Evolutionary conservation across 2,329 filamentous ascomycete species (phyloP).

Genomic region (Albophoma yamanashiensis): DNA sequence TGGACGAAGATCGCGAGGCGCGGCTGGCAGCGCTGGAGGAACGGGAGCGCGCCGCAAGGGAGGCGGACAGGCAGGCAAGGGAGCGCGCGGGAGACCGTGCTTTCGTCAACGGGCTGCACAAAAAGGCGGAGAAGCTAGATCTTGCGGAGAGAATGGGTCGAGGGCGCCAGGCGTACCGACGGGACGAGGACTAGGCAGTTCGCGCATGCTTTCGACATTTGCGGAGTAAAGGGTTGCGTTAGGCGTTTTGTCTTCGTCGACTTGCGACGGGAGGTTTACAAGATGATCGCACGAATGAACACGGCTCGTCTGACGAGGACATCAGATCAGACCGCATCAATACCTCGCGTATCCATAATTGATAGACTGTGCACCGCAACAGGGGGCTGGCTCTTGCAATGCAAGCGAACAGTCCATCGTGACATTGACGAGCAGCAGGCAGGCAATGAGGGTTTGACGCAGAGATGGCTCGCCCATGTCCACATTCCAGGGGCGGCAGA

Average conservation of each 20-base stretch:
- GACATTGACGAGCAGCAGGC: not conserved
- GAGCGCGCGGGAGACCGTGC: conserved; percentile 52
- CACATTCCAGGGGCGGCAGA: not conserved
- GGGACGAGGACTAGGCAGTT: conserved; percentile 28
- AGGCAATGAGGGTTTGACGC: not conserved
- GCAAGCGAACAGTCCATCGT: not conserved
- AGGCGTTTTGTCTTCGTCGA: not conserved
- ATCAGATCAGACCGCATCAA: not conserved
- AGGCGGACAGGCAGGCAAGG: conserved; percentile 56
- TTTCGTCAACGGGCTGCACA: conserved; percentile 54
- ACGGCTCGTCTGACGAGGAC: not conserved
- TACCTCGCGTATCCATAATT: not conserved
- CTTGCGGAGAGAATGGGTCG: conserved; percentile 42
- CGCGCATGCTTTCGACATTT: not conserved
- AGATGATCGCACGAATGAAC: not conserved
- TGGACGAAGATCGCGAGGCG: conserved; percentile 60
- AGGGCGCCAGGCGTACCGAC: conserved; percentile 31
- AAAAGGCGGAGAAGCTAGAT: conserved; percentile 41
- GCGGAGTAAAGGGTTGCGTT: not conserved
- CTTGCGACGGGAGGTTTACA: not conserved
- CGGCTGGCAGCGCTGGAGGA: conserved; percentile 57
- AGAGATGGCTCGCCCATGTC: not conserved
- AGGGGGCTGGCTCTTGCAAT: not conserved
- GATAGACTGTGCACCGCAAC: not conserved
- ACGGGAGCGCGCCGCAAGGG: conserved; percentile 51